A percentile compares a stretch with the other conserved stretches of the same genome.
Conservation (phyloP, 148 eudicot species). For the Spergularia marina region DNA sequence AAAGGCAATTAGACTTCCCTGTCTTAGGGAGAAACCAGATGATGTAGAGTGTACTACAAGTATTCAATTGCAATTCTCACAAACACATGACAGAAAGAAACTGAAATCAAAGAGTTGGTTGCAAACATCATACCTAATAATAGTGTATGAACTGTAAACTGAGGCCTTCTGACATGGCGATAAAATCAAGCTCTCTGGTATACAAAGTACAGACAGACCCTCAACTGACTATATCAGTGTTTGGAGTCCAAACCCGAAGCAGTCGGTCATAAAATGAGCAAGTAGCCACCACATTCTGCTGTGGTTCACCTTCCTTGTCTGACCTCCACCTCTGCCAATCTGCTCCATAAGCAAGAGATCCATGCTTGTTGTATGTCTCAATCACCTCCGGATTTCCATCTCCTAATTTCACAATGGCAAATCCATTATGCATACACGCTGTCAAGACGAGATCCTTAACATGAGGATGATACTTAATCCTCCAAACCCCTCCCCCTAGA, state of each 20-base stretch:
- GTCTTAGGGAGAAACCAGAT: neutral
- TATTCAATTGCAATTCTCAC: neutral
- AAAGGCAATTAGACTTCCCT: neutral
- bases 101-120: conserved; percentile 11
- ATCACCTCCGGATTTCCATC: conserved; percentile 44
- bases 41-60: neutral
- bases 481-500: conserved; percentile 97
- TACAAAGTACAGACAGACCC: conserved; percentile 1
- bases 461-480: conserved; percentile 79
- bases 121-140: conserved; percentile 17
- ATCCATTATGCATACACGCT: conserved; percentile 96
- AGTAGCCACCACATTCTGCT: conserved; percentile 59
- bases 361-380: conserved; percentile 67
- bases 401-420: conserved; percentile 58
- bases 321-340: conserved; percentile 75
- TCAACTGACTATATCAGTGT: conserved; percentile 32
- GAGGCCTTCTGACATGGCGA: neutral
- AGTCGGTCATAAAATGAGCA: conserved; percentile 92
- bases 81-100: neutral
- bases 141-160: neutral
- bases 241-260: conserved; percentile 73
- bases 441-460: conserved; percentile 55
- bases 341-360: conserved; percentile 94
- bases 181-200: neutral
- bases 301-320: conserved; percentile 33